Conservation (phyloP, 192 early-diverging fungal species). For the Paraglomus brasilianum region DNA sequence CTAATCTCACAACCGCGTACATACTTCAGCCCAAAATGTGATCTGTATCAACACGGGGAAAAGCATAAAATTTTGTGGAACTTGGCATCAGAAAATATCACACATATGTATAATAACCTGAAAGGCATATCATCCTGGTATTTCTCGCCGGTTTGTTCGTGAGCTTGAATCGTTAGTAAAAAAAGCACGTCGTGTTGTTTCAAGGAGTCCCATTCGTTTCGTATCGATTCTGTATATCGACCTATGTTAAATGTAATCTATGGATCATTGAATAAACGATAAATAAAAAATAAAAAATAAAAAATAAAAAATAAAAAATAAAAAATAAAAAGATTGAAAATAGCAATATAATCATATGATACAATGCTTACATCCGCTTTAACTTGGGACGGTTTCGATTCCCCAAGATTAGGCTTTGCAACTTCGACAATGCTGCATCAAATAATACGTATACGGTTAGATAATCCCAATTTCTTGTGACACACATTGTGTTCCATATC, state of each 20-base stretch:
- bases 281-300: not conserved
- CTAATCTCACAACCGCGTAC: constrained; percentile 88
- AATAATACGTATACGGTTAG: not conserved
- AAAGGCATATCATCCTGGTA: constrained; percentile 54
- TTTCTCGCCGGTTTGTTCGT: constrained; percentile 43
- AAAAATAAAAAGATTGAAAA: not conserved
- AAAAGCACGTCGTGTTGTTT: constrained; percentile 88
- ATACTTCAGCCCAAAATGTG: constrained; percentile 71
- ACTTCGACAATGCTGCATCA: constrained; percentile 66
- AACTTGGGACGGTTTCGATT: constrained; percentile 69
- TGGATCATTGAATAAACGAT: not conserved
- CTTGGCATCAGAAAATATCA: not conserved
- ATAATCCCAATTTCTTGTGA: not conserved
- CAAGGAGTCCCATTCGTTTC: constrained; percentile 86
- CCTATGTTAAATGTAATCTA: constrained; percentile 59
- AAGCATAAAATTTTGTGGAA: not conserved
- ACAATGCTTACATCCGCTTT: constrained; percentile 67
- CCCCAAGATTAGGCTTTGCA: constrained; percentile 65
- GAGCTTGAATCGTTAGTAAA: constrained; percentile 67
- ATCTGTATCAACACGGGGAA: not conserved
- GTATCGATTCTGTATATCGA: constrained; percentile 68
- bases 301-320: not conserved
- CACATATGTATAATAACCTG: constrained; percentile 26
- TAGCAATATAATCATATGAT: not conserved
- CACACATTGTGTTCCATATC: not conserved